phyloP scores from a whole-genome alignment of 192 early-diverging fungal genomes.

The Allomyces javanicus region DNA sequence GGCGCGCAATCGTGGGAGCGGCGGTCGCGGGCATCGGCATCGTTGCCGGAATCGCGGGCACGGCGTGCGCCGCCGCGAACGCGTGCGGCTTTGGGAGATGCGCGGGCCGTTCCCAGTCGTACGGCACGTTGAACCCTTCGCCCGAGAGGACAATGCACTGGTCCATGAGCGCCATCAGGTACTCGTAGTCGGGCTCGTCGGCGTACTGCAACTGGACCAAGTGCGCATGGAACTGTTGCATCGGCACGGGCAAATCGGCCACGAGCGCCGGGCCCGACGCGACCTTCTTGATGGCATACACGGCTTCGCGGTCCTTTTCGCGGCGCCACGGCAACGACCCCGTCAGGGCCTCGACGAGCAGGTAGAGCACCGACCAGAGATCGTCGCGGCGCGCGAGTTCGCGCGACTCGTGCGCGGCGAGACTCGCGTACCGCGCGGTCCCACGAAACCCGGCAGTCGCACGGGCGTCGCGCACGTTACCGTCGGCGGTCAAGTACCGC shows the following conservation, averaged over 20 bases:
- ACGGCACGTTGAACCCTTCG: slow-evolving; percentile 5
- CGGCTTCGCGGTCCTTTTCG: slow-evolving; percentile 19
- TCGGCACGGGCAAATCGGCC: slow-evolving; percentile 7
- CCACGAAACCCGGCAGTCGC: slow-evolving; percentile 32
- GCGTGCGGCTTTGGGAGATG: background rate
- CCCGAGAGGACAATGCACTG: slow-evolving; percentile 8
- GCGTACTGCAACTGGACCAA: slow-evolving; percentile 11
- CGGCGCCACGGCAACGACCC: slow-evolving; percentile 34
- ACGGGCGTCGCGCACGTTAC: slow-evolving; percentile 21
- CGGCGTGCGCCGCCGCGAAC: too few relatives aligned
- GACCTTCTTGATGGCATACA: slow-evolving; percentile 8
- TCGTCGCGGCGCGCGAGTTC: slow-evolving; percentile 36
- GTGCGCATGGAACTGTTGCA: slow-evolving; percentile 13
- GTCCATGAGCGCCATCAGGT: slow-evolving; percentile 7
- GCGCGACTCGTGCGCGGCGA: slow-evolving; percentile 5
- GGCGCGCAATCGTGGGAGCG: too few relatives aligned
- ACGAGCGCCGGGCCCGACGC: slow-evolving; percentile 10
- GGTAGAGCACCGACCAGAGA: slow-evolving; percentile 34
- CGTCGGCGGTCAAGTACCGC: slow-evolving; percentile 10
- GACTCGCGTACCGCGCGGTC: slow-evolving; percentile 25
- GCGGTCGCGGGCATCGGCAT: too few relatives aligned
- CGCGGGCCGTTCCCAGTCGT: slow-evolving; percentile 12
- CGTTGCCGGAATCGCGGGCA: too few relatives aligned
- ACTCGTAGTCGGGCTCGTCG: slow-evolving; percentile 16
- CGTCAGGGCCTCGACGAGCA: slow-evolving; percentile 25